A percentile compares a stretch with the other conserved stretches of the same genome.
Evolutionary conservation across 1,284 basidiomycete species (phyloP).

Genomic region (Ceratobasidium sp.): DNA sequence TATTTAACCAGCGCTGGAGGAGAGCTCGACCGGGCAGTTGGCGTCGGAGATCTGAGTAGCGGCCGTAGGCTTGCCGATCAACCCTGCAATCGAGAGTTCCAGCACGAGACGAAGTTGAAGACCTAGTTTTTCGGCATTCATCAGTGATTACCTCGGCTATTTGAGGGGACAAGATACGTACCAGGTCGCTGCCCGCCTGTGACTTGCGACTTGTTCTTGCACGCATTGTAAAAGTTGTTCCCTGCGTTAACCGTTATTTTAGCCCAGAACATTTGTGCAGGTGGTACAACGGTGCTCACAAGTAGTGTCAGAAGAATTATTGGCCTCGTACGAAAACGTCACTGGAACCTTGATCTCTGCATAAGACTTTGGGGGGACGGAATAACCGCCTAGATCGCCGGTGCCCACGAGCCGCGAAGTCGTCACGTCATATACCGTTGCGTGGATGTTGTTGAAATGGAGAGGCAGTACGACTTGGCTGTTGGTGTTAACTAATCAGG

Average conservation of each 20-base stretch:
- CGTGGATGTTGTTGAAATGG: conserved; percentile 74
- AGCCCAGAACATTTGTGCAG: conserved; percentile 4
- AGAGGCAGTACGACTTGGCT: conserved; percentile 77
- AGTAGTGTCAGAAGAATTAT: conserved; percentile 84
- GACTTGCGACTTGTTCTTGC: conserved; percentile 71
- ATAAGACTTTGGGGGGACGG: conserved; percentile 73
- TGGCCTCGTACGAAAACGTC: conserved; percentile 83
- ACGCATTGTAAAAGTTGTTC: conserved; percentile 83
- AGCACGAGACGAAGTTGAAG: conserved; percentile 77
- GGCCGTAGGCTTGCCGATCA: conserved; percentile 67
- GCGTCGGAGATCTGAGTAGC: conserved; percentile 73
- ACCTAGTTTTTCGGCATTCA: conserved; percentile 62
- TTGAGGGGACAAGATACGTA: conserved; percentile 57
- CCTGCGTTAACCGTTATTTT: conserved; percentile 60
- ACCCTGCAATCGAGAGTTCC: conserved; percentile 77
- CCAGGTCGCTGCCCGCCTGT: conserved; percentile 70
- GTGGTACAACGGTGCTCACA: conserved; percentile 66
- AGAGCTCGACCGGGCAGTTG: conserved; percentile 81
- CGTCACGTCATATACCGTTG: conserved; percentile 73
- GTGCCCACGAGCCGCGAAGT: conserved; percentile 73
- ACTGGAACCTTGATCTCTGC: conserved; percentile 76
- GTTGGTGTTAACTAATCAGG: conserved; percentile 69
- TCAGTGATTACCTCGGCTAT: conserved; percentile 21
- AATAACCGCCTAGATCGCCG: conserved; percentile 68
- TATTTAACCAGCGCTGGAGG: conserved; percentile 58